Base-by-base conservation (phyloP, 768 basidiomycete species). In the Flagelloscypha sp. region DNA sequence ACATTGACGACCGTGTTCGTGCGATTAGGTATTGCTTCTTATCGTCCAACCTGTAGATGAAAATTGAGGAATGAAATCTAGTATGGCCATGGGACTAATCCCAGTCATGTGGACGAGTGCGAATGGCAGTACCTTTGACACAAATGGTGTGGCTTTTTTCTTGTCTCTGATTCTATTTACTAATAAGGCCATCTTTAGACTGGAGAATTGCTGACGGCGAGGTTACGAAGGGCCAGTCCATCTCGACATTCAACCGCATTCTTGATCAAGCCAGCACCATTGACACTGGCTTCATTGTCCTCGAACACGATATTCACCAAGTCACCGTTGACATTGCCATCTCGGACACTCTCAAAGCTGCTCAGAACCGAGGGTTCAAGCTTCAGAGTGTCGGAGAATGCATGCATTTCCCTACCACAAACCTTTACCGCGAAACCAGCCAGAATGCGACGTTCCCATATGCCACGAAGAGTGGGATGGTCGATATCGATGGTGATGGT, bases 321-420 rank as follows among this genome's bases (percentile, higher is more conserved):
- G 67, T 76, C 53, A 74, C 78, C 8, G 79, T 80, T 30, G 77
- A 81, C 40, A 68, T 83, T 41, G 81, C 80, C 11, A 66, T 73
- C 36, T 75, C 74, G 11, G 79, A 79, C 59, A 68, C 78, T 44
- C 58, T 83, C n/a, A 70, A 76, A 29, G 62, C 67, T 20, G 80
- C 78, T 20, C 49, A 76, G 45, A 57, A 47, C 34, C 11, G 10
- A 21, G 19, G 28, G 11, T 10, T 17, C 13, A 27, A 68, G 66
- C 55, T 69, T 33, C 63, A 71, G 57, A 62, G 73, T 12, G 72
- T 84, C 50, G 71, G 75, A 27, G 36, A 61, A 16, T 84, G 81
- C 62, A 60, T 66, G 24, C 59, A 55, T 36, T 59, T 66, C 45
- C 55, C 62, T 10, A 36, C 58, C 7, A 51, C 55, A 16, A 65